Conservation (phyloP, 2,329 filamentous ascomycete genomes). For the Penicillium occitanis region DNA sequence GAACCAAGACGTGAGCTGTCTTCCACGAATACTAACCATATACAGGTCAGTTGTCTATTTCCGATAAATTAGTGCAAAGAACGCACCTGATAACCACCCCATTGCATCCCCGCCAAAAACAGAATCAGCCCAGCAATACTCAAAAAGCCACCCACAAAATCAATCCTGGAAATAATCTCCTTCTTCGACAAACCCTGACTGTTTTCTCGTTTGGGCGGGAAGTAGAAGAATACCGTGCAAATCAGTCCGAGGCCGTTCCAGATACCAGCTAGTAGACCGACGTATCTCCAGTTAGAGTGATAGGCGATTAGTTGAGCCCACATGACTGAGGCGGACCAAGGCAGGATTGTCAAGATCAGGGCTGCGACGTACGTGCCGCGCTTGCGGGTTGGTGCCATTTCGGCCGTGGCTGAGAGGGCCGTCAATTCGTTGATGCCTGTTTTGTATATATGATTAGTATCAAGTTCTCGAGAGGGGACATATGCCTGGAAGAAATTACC, state of each 20-base stretch:
- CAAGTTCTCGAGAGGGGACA: no score
- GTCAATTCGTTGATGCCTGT: constrained; percentile 66
- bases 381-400: constrained; percentile 65
- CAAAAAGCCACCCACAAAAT: constrained; percentile 52
- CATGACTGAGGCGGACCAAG: constrained; percentile 62
- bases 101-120: constrained; percentile 53
- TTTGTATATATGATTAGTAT: not conserved
- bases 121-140: constrained; percentile 51
- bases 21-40: constrained; percentile 44
- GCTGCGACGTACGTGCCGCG: constrained; percentile 63
- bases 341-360: constrained; percentile 62
- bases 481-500: not conserved
- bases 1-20: constrained; percentile 48
- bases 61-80: constrained; percentile 5
- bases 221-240: constrained; percentile 46
- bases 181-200: constrained; percentile 37
- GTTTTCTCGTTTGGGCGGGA: constrained; percentile 47
- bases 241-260: constrained; percentile 46
- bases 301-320: constrained; percentile 59
- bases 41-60: not conserved
- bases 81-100: constrained; percentile 51
- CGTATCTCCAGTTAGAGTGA: constrained; percentile 47
- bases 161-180: constrained; percentile 48
- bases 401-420: constrained; percentile 65
- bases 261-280: constrained; percentile 43